Evolutionary conservation across 306 rosid species (phyloP).

Genomic region (Crataegus laevigata): DNA sequence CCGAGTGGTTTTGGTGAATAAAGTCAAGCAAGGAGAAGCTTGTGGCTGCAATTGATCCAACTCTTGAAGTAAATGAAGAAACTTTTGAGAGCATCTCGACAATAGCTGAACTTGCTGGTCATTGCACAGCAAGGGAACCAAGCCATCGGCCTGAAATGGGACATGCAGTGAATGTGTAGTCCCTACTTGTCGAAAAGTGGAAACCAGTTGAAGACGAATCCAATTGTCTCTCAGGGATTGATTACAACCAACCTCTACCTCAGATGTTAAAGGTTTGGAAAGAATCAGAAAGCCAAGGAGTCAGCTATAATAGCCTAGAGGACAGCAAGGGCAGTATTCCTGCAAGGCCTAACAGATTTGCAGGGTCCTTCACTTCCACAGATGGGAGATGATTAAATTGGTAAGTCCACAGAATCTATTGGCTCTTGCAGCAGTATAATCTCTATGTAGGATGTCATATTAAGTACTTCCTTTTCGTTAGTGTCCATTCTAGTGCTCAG

Average conservation of each 20-base stretch:
- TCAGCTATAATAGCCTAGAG: conserved; percentile 34
- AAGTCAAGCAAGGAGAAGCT: conserved; percentile 54
- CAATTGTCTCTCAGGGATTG: conserved; percentile 37
- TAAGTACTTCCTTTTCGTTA: not conserved
- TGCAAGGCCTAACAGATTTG: conserved; percentile 57
- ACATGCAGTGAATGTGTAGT: conserved; percentile 58
- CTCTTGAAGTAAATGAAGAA: conserved; percentile 36
- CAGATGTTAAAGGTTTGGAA: conserved; percentile 70
- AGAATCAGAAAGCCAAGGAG: conserved; percentile 43
- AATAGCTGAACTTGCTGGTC: conserved; percentile 73
- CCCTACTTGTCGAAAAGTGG: conserved; percentile 62
- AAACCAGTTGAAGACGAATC: conserved; percentile 44
- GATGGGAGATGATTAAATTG: conserved; percentile 50
- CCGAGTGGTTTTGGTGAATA: conserved; percentile 70
- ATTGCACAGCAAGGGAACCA: conserved; percentile 78
- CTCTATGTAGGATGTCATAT: not conserved
- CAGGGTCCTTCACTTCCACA: conserved; percentile 58
- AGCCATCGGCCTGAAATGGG: conserved; percentile 76
- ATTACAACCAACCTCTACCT: conserved; percentile 52
- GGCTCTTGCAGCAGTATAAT: not conserved
- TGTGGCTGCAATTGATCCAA: conserved; percentile 57
- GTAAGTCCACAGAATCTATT: not conserved
- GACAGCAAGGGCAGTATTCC: conserved; percentile 66
- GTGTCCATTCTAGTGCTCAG: not conserved
- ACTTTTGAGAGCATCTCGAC: conserved; percentile 38